Conservation (phyloP, 228 moss, liverwort and hornwort genomes). For the Sphagnum magellanicum region DNA sequence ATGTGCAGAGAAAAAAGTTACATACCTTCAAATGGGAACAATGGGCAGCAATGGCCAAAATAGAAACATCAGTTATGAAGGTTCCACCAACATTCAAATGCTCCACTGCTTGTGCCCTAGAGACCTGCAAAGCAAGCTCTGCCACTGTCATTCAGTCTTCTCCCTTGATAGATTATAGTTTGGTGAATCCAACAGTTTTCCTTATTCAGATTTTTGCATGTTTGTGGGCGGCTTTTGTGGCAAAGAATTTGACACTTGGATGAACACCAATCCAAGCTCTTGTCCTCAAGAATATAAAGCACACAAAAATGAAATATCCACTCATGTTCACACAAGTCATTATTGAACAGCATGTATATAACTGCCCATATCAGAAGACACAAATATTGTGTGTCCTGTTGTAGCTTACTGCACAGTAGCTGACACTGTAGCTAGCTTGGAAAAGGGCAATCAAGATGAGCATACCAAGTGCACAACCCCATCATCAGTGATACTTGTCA, state of each 20-base stretch:
- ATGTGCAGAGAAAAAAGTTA: background rate
- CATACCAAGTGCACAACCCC: conserved; percentile 80
- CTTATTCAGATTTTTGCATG: background rate
- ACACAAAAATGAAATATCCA: no score
- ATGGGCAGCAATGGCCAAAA: conserved; percentile 54
- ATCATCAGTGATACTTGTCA: conserved; percentile 79
- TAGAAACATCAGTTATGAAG: conserved; percentile 72
- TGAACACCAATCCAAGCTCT: no score
- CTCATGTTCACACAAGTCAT: no score
- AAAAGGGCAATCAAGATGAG: background rate
- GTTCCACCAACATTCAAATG: conserved; percentile 91
- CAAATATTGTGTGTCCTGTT: no score
- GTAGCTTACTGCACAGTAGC: no score
- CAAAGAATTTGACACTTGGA: no score
- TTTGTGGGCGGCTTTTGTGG: background rate
- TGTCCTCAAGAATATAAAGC: no score
- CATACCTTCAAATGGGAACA: conserved; percentile 62
- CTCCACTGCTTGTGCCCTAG: conserved; percentile 49
- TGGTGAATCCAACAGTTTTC: background rate
- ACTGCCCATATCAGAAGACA: no score
- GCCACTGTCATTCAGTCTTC: background rate
- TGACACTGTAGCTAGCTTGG: no score
- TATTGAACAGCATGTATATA: no score
- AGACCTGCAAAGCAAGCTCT: conserved; percentile 24
- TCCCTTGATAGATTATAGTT: background rate